Conservation (phyloP, 129 eudicot species). For the Glebionis coronaria region DNA sequence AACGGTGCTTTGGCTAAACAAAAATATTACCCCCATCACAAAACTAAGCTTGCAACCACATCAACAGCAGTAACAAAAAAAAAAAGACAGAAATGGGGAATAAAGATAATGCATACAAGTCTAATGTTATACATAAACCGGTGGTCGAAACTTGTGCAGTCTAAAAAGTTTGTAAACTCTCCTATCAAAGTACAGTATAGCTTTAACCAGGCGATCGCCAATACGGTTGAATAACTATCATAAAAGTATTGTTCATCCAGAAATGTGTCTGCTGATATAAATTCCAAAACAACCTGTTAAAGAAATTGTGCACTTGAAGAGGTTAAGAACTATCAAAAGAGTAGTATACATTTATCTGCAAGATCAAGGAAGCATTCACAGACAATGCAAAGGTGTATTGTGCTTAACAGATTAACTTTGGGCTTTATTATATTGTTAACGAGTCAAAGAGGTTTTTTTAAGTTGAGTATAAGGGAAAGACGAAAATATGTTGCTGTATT, state of each 20-base stretch:
- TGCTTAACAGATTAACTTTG: background rate
- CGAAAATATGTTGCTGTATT: background rate
- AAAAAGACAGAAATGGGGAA: background rate
- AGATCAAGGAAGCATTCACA: background rate
- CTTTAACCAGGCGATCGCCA: background rate
- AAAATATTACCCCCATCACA: slow-evolving; percentile 11
- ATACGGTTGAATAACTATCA: slow-evolving; percentile 24
- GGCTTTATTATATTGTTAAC: background rate
- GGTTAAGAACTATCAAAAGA: background rate
- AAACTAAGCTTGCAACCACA: slow-evolving; percentile 29
- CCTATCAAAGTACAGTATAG: slow-evolving; percentile 22
- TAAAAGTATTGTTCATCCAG: slow-evolving; percentile 6
- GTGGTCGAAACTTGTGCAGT: background rate
- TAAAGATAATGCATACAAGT: slow-evolving; percentile 4
- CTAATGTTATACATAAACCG: background rate
- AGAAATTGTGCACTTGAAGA: background rate
- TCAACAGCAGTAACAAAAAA: background rate
- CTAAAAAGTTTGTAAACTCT: slow-evolving; percentile 13
- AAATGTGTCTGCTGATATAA: slow-evolving; percentile 12
- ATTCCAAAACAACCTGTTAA: slow-evolving; percentile 27
- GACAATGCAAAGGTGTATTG: background rate
- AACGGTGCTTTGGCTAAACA: background rate
- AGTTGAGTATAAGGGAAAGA: background rate
- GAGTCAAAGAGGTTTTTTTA: background rate
- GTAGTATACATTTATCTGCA: background rate